phyloP scores from a whole-genome alignment of 1,139 yeast species.

The Zygoascus meyerae region DNA sequence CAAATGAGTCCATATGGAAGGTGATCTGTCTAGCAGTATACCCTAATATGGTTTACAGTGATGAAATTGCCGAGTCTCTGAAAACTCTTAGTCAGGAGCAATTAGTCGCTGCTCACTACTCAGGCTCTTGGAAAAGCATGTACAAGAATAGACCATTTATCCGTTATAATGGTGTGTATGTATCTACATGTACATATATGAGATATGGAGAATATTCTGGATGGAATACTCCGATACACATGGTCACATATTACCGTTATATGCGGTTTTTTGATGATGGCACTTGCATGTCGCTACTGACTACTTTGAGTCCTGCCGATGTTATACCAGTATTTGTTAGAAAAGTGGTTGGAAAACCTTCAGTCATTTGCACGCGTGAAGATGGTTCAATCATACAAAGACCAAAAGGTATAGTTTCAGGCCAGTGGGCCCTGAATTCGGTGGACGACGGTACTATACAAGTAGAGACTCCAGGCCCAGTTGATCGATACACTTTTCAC shows the following conservation, averaged over 20 bases:
- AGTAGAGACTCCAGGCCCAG: constrained; percentile 54
- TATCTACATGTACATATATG: constrained; percentile 76
- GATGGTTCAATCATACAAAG: constrained; percentile 24
- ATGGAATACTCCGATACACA: constrained; percentile 72
- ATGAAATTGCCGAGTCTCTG: constrained; percentile 13
- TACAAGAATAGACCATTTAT: constrained; percentile 57
- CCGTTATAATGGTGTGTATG: constrained; percentile 77
- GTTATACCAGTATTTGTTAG: constrained; percentile 40
- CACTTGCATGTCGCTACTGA: constrained; percentile 38
- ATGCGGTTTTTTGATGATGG: constrained; percentile 79
- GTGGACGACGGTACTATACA: constrained; percentile 49
- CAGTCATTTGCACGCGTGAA: constrained; percentile 17
- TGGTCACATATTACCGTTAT: constrained; percentile 85
- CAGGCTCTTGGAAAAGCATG: constrained; percentile 36
- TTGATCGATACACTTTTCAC: constrained; percentile 54
- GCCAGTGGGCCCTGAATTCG: constrained; percentile 48
- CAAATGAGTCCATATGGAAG: constrained; percentile 51
- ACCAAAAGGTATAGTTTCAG: constrained; percentile 33
- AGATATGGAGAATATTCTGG: constrained; percentile 71
- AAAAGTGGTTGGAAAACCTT: constrained; percentile 12
- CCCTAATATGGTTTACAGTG: constrained; percentile 43
- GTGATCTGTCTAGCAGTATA: constrained; percentile 51
- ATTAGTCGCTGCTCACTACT: constrained; percentile 18
- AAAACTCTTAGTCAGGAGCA: constrained; percentile 13
- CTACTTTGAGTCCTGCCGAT: constrained; percentile 27